phyloP scores from a whole-genome alignment of 2,329 filamentous ascomycete species.

The Verticillium tricorpus region DNA sequence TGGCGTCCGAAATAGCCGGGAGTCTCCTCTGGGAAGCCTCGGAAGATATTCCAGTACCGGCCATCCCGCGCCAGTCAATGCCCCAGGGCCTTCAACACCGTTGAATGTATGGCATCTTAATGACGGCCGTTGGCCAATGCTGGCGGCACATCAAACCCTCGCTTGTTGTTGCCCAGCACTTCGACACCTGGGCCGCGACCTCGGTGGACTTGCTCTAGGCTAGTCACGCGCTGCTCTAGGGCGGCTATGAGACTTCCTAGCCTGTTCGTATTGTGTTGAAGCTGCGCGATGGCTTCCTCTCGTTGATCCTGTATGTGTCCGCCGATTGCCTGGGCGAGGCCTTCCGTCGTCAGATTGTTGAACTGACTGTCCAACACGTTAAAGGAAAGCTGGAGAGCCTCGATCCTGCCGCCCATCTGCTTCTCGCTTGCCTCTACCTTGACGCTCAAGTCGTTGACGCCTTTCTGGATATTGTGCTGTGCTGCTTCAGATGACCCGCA shows the following conservation, averaged over 20 bases:
- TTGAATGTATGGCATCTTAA: not conserved
- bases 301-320: slow-evolving; percentile 22
- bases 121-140: slow-evolving; percentile 5
- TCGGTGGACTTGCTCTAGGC: not conserved
- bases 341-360: slow-evolving; percentile 41
- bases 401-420: slow-evolving; percentile 13
- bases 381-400: slow-evolving; percentile 30
- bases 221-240: not conserved
- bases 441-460: not conserved
- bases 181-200: not conserved
- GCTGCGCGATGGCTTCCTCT: not conserved
- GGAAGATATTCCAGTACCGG: not conserved
- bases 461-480: not conserved
- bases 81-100: not conserved
- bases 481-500: not conserved
- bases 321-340: slow-evolving; percentile 35
- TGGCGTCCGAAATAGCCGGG: too few relatives aligned
- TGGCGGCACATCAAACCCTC: not conserved
- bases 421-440: not conserved
- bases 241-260: not conserved
- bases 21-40: not conserved
- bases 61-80: not conserved
- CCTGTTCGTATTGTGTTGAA: not conserved
- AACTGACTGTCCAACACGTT: slow-evolving; percentile 40
- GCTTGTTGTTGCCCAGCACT: slow-evolving; percentile 1